Conservation (phyloP, 139 green algal species). For the Tetraselmis striata region DNA sequence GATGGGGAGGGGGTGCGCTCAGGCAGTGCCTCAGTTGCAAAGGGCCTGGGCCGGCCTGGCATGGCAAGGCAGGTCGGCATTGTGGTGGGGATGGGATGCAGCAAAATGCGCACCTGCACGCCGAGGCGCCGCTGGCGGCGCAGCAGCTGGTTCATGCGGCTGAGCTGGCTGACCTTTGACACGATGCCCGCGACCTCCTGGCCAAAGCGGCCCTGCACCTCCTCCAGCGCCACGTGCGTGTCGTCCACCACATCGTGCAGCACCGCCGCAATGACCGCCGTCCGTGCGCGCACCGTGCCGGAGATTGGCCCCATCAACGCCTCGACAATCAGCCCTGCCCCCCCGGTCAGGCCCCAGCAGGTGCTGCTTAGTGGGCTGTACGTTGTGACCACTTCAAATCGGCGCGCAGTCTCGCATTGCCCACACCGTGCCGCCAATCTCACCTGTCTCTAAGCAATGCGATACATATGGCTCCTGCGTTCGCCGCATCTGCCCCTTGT, state of each 20-base stretch:
- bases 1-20: no score
- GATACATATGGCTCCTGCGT: conserved; percentile 86
- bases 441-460: conserved; percentile 84
- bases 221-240: conserved; percentile 38
- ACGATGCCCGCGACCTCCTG: conserved; percentile 66
- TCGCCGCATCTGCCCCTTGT: conserved; percentile 68
- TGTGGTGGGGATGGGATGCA: no score
- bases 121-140: conserved; percentile 49
- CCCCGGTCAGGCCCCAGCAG: no score
- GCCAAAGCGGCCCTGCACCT: conserved; percentile 27
- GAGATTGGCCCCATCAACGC: not conserved
- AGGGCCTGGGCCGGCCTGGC: no score
- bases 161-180: conserved; percentile 69
- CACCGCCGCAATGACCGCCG: conserved; percentile 74
- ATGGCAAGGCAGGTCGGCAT: no score
- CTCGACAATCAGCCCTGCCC: not conserved
- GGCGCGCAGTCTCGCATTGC: not conserved
- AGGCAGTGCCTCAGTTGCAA: no score
- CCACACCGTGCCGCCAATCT: not conserved
- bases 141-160: conserved; percentile 82
- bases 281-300: conserved; percentile 30
- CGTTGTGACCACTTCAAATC: conserved; percentile 6
- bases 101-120: no score
- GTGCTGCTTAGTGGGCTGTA: no score
- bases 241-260: conserved; percentile 96